Base-by-base conservation (phyloP, 1,284 basidiomycete genomes). In the Malassezia caprae region DNA sequence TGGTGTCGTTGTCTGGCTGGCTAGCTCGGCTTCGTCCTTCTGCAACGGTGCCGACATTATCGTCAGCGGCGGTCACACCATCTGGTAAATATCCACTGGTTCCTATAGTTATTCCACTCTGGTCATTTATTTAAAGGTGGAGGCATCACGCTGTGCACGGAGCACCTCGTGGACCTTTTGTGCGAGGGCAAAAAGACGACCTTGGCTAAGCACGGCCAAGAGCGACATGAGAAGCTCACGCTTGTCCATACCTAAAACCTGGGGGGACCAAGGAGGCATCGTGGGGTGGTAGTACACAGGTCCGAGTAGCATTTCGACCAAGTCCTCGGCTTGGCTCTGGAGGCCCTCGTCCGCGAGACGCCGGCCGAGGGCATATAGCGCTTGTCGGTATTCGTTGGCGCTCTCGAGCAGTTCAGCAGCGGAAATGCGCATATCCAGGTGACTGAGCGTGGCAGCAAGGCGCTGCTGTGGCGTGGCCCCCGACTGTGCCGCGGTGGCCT, bases 1-100 rank as follows among this genome's bases (percentile, higher is more conserved):
- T 5, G 86, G 86, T n/a, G 85, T 85, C 0, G 78, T 83, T 39
- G 77, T 82, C 11, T 88, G 86, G 86, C 77, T 88, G n/a, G 85
- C 85, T 35, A 84, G 83, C 55, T 61, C 67, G 45, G 72, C 72
- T 21, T 69, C 67, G 48, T 66, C 61, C 37, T 75, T 75, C 64
- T 75, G 72, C 62, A 73, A 69, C 58, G 66, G 67, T 48, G 61
- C 62, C 43, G 64, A 67, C 62, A 67, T 74, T 41, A 68, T 71
- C 35, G 71, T 75, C 30, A 68, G 64, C 43, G 72, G 72, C 61
- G 72, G 72, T 53, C 72, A 75, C 63, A 65, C 72, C 50, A 68
- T 70, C 41, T 75, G 72, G 72, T 75, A 69, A 68, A 45, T 48
- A 54, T 21, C n/a, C 37, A 19, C 19, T 10, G 19, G 37, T 21